A percentile compares a stretch with the other conserved stretches of the same genome.
phyloP scores from a whole-genome alignment of 139 green algal species.

The Coelastrella sp. region DNA sequence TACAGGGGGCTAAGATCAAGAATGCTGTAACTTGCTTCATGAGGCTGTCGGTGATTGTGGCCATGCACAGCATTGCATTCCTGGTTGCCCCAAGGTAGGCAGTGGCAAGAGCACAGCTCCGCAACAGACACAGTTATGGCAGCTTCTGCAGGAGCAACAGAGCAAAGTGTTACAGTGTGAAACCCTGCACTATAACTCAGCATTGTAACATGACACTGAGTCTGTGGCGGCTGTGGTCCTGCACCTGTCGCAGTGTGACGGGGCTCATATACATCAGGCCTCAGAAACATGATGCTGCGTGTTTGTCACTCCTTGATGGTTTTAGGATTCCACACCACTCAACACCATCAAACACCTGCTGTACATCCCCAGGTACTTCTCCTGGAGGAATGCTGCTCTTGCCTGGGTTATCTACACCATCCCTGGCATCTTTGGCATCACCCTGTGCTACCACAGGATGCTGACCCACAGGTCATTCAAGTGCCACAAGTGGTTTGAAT shows the following conservation, averaged over 20 bases:
- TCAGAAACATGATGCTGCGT: neutral
- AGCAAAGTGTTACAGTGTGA: too few relatives aligned
- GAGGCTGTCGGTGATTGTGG: slow-evolving; percentile 19
- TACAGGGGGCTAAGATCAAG: slow-evolving; percentile 29
- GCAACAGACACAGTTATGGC: neutral
- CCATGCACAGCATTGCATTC: slow-evolving; percentile 17
- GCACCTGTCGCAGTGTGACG: neutral
- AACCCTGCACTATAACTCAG: too few relatives aligned
- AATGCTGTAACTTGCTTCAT: slow-evolving; percentile 40
- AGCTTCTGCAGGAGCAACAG: too few relatives aligned
- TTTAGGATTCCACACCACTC: neutral
- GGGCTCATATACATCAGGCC: neutral
- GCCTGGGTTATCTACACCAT: slow-evolving; percentile 64
- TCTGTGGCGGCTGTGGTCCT: neutral
- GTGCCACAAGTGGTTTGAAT: slow-evolving; percentile 43
- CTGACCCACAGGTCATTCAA: slow-evolving; percentile 35
- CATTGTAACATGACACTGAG: too few relatives aligned
- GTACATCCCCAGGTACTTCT: slow-evolving; percentile 1
- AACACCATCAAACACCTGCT: neutral
- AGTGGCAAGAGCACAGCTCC: neutral
- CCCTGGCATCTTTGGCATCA: slow-evolving; percentile 90
- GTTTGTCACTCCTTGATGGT: neutral
- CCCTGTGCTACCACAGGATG: slow-evolving; percentile 84
- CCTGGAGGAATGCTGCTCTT: slow-evolving; percentile 2
- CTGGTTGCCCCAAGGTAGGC: neutral